phyloP scores from a whole-genome alignment of 345 rosid species.

The Bruguiera gymnorhiza region DNA sequence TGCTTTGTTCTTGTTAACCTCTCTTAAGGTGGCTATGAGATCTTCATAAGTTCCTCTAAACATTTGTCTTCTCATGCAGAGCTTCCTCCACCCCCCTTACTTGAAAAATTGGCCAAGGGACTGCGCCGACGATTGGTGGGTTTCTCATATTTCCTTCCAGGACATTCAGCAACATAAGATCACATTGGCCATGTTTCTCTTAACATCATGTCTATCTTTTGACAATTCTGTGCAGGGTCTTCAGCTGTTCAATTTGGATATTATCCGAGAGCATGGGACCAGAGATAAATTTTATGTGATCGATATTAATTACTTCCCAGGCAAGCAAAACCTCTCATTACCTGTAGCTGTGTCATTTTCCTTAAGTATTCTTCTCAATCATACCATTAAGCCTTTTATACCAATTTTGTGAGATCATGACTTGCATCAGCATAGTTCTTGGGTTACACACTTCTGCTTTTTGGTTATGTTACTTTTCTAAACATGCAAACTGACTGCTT shows the following conservation, averaged over 20 bases:
- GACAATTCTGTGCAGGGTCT: slow-evolving; percentile 47
- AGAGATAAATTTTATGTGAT: slow-evolving; percentile 68
- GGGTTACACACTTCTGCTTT: no score
- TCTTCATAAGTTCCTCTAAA: not conserved
- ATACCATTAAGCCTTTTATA: not conserved
- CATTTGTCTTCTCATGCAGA: slow-evolving; percentile 37
- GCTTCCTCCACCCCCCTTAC: slow-evolving; percentile 73
- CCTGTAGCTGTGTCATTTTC: not conserved
- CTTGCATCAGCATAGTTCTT: not conserved
- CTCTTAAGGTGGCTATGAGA: not conserved
- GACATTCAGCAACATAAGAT: not conserved
- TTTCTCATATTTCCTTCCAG: not conserved
- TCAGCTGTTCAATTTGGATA: slow-evolving; percentile 70
- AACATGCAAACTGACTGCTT: not conserved
- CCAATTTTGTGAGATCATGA: not conserved
- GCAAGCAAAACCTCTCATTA: slow-evolving; percentile 26
- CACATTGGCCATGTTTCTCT: not conserved
- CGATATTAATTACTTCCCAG: slow-evolving; percentile 86
- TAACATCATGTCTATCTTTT: not conserved
- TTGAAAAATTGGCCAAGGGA: slow-evolving; percentile 76
- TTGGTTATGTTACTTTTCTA: no score
- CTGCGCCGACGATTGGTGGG: slow-evolving; percentile 65
- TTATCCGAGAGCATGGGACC: slow-evolving; percentile 70
- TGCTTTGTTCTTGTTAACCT: not conserved
- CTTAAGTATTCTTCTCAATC: not conserved